Percentiles rank a stretch among this genome's conserved stretches.
These are phyloP conservation scores for Begonia peltatifolia DNA, from an alignment of 306 rosid genomes.

Conservation along the genomic window DNA sequence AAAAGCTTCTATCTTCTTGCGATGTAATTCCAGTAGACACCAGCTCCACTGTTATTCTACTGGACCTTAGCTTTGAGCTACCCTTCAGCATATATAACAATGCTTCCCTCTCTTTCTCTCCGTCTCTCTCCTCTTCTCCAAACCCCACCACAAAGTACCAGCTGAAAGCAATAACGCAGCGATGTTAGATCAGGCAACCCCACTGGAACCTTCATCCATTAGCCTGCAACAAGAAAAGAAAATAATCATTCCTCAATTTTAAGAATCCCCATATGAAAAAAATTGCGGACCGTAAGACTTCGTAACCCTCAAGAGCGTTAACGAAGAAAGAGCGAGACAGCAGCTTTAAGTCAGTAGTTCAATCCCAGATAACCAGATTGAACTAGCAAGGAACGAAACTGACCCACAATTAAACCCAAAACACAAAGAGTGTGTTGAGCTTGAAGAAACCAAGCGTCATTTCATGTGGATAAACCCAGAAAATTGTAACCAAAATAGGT, in stretches of 20 bases:
- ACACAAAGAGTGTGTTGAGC: neutral
- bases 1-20: slow-evolving; percentile 31
- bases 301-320: slow-evolving; percentile 4
- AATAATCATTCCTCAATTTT: slow-evolving; percentile 9
- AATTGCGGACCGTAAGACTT: slow-evolving; percentile 10
- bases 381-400: slow-evolving; percentile 17
- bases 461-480: slow-evolving; percentile 27
- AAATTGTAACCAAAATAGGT: slow-evolving; percentile 9
- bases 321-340: slow-evolving; percentile 5
- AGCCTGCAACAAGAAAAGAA: slow-evolving; percentile 18
- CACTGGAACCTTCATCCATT: slow-evolving; percentile 21
- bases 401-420: slow-evolving; percentile 13
- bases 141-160: slow-evolving; percentile 1
- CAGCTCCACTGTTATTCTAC: slow-evolving; percentile 22
- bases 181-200: slow-evolving; percentile 11
- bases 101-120: too few species aligned
- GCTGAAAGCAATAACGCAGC: slow-evolving; percentile 4
- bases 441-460: slow-evolving; percentile 12
- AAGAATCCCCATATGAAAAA: slow-evolving; percentile 12
- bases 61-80: slow-evolving; percentile 27
- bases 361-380: slow-evolving; percentile 9
- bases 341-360: neutral
- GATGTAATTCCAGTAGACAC: slow-evolving; percentile 38
- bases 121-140: slow-evolving; percentile 7
- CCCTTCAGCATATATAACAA: slow-evolving; percentile 36